phyloP scores from a whole-genome alignment of 495 filamentous ascomycete genomes.

The Annulohypoxylon bovei region DNA sequence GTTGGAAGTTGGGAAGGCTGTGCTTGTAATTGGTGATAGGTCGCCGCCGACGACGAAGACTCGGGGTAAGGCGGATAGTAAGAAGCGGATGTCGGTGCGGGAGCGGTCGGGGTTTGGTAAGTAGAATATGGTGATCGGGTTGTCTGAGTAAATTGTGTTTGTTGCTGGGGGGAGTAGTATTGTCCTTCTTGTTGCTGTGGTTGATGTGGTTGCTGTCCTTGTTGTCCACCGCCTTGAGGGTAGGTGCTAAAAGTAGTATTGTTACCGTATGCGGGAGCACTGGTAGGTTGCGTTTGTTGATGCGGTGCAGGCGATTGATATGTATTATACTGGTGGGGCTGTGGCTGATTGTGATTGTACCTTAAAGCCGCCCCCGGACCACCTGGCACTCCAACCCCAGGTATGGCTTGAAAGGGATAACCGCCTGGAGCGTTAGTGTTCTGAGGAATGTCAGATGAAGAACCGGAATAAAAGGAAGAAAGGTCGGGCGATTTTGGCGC shows the following conservation, averaged over 20 bases:
- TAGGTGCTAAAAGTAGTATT: constrained; percentile 37
- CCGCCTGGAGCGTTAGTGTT: constrained; percentile 18
- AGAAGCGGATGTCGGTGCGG: background rate
- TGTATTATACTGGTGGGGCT: constrained; percentile 36
- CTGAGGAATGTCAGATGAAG: constrained; percentile 34
- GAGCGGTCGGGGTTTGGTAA: constrained; percentile 22
- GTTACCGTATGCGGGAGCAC: constrained; percentile 35
- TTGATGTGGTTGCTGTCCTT: constrained; percentile 20
- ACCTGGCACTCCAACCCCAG: constrained; percentile 25
- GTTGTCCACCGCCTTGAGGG: constrained; percentile 19
- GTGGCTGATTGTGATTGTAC: constrained; percentile 34
- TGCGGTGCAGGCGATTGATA: constrained; percentile 38
- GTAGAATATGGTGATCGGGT: constrained; percentile 22
- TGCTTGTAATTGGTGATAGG: constrained; percentile 29
- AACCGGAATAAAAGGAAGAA: constrained; percentile 58
- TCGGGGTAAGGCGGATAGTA: constrained; percentile 41
- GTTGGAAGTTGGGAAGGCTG: constrained; percentile 25
- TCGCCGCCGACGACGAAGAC: constrained; percentile 16
- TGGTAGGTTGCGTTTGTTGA: constrained; percentile 24
- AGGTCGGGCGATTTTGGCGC: constrained; percentile 67
- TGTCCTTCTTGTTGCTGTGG: constrained; percentile 19
- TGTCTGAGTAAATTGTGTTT: constrained; percentile 27
- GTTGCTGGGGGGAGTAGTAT: constrained; percentile 32
- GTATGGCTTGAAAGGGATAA: constrained; percentile 57
- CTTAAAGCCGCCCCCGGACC: constrained; percentile 25